Evolutionary conservation across 257 asterid species (phyloP), one percentile per base, ranked within the genome.

Genomic region (Paraleonurus japonicus): DNA sequence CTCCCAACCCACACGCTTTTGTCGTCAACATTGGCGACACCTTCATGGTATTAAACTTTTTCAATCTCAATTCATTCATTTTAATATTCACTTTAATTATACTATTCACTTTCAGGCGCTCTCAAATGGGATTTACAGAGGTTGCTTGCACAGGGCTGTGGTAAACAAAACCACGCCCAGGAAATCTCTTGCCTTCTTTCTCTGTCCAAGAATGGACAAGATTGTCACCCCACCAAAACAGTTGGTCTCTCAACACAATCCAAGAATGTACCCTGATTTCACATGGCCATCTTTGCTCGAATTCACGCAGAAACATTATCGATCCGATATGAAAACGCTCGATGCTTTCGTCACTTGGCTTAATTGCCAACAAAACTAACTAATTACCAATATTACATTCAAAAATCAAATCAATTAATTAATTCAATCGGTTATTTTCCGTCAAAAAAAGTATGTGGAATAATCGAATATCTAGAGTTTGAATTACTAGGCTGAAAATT

Each of bases 11-110:
- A 8, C 78, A 80, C 28, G 93, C 95, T 58, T 90, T 90, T 77
- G 95, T 88, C 11, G 92, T 90, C 81, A 90, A 90, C 85, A 85
- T 90, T 37, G 97, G 97, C 7, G 97, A 90, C 84, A 88, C 95
- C 0, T 90, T 91, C 90, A 83, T 84, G 96, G 97, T 87, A 13
- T 13, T 20, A 33, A n/a, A n/a, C n/a, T n/a, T n/a, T n/a, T n/a
- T n/a, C n/a, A n/a, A n/a, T n/a, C n/a, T n/a, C n/a, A n/a, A n/a
- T n/a, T n/a, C n/a, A n/a, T n/a, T n/a, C n/a, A n/a, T n/a, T n/a
- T n/a, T n/a, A n/a, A n/a, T n/a, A n/a, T n/a, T n/a, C n/a, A n/a
- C n/a, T n/a, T n/a, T n/a, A n/a, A n/a, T n/a, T n/a, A n/a, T n/a
- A n/a, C n/a, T n/a, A n/a, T n/a, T n/a, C n/a, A n/a, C n/a, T n/a